Evolutionary conservation across 257 asterid species (phyloP), one percentile per base, ranked within the genome.

Genomic region (Fraxinus cuspidata): DNA sequence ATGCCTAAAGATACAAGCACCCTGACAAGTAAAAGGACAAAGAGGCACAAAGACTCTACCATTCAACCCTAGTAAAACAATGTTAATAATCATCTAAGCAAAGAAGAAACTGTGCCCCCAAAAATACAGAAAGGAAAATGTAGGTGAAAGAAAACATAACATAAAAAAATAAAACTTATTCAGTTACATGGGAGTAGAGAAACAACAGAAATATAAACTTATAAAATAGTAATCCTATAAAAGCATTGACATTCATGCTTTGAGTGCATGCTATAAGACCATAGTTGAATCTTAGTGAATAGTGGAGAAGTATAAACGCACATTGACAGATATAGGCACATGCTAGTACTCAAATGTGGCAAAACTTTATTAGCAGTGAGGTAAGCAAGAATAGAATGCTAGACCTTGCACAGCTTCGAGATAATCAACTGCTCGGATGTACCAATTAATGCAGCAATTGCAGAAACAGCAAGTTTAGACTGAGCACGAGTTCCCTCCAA

Each of bases 401-500:
- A 72, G 69, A 94, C 98, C 97, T 92, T 85, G 97, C 90, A 86
- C 81, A 94, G 89, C 78, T 88, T 74, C 18, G 86, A 71, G 82
- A 84, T 85, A 65, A 83, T 42, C 79, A 73, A 76, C 82, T 88
- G 89, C 84, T 89, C 86, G 29, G 88, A 76, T 76, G 90, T 68
- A 63, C 80, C 86, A 83, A 87, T 84, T 80, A 90, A 86, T 64
- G 92, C 85, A 84, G 91, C 86, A 78, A 92, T 85, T 77, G 90
- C 97, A 77, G 94, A 86, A 68, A 91, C 87, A 78, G 94, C 94
- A 83, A 94, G 88, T 83, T 92, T 94, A 77, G 97, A 82, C 84
- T 92, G 89, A 34, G 78, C 75, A 34, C 94, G 97, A 37, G 90
- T 89, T 80, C 97, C 98, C 81, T 86, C 90, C 81, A 94, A 47